Conservation (phyloP, 345 rosid genomes). For the Rhizophora apiculata region DNA sequence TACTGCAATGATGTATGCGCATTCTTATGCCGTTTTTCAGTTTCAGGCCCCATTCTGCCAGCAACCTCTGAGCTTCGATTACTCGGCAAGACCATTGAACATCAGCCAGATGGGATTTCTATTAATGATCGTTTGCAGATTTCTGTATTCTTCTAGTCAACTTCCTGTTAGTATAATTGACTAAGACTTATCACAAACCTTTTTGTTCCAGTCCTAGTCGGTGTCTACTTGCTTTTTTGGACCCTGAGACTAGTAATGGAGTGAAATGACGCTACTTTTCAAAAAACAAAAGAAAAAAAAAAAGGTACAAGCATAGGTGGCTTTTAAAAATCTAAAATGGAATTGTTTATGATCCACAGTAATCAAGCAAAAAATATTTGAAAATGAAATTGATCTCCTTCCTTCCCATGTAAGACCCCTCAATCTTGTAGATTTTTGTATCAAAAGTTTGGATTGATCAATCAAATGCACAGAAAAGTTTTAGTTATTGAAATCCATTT, state of each 20-base stretch:
- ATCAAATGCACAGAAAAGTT: no score
- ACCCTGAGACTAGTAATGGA: slow-evolving; percentile 9
- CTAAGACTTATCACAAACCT: slow-evolving; percentile 10
- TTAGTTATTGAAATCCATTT: no score
- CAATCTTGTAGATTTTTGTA: no score
- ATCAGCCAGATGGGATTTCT: slow-evolving; percentile 17
- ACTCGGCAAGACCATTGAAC: slow-evolving; percentile 55
- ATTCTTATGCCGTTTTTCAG: slow-evolving; percentile 77
- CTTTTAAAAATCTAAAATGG: no score
- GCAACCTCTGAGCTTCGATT: slow-evolving; percentile 82
- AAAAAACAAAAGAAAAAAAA: background rate
- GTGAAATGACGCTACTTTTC: slow-evolving; percentile 15
- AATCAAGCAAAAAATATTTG: no score
- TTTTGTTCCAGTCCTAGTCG: slow-evolving; percentile 11
- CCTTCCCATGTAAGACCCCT: no score
- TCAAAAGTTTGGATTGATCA: no score
- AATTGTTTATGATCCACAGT: no score
- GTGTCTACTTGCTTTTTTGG: background rate
- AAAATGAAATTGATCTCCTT: no score
- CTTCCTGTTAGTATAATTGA: slow-evolving; percentile 13
- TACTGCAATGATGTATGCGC: slow-evolving; percentile 76
- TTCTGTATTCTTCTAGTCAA: slow-evolving; percentile 23
- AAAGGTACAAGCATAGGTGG: no score
- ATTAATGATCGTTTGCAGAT: slow-evolving; percentile 16
- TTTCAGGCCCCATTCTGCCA: slow-evolving; percentile 74